Percentiles rank a stretch among this genome's conserved stretches.
Conservation (phyloP, 345 rosid genomes). For the Eucalyptus paniculata region DNA sequence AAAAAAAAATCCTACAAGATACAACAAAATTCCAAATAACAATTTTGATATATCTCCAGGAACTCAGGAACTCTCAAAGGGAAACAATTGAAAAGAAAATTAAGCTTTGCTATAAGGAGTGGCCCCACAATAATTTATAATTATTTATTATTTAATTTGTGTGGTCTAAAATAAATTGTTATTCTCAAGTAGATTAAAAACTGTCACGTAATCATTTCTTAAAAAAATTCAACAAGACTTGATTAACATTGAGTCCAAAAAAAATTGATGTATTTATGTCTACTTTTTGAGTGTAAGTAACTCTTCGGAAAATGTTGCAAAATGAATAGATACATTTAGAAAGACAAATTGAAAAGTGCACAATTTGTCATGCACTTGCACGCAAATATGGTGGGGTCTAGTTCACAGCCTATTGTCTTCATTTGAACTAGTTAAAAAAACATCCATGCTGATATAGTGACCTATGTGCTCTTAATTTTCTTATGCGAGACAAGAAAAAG, state of each 20-base stretch:
- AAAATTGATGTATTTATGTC: no score
- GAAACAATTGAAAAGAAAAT: no score
- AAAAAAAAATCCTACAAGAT: no score
- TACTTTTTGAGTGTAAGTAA: rapidly evolving
- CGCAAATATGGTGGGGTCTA: rapidly evolving
- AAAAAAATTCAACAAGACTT: not conserved
- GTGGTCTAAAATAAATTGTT: rapidly evolving
- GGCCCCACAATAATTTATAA: no score
- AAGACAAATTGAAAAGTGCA: not conserved
- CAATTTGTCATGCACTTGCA: not conserved
- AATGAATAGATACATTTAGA: not conserved
- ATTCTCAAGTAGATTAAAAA: no score
- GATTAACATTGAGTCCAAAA: not conserved
- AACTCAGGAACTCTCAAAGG: rapidly evolving
- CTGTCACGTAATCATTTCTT: no score
- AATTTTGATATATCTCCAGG: not conserved
- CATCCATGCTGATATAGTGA: rapidly evolving
- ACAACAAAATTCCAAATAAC: rapidly evolving
- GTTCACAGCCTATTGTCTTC: no score
- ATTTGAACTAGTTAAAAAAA: no score
- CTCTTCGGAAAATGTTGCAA: not conserved
- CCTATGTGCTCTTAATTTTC: no score
- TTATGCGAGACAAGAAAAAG: not conserved
- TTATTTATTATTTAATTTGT: no score
- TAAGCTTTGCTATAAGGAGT: no score